phyloP scores from a whole-genome alignment of 768 basidiomycete species.

The Neoboletus magnificus region DNA sequence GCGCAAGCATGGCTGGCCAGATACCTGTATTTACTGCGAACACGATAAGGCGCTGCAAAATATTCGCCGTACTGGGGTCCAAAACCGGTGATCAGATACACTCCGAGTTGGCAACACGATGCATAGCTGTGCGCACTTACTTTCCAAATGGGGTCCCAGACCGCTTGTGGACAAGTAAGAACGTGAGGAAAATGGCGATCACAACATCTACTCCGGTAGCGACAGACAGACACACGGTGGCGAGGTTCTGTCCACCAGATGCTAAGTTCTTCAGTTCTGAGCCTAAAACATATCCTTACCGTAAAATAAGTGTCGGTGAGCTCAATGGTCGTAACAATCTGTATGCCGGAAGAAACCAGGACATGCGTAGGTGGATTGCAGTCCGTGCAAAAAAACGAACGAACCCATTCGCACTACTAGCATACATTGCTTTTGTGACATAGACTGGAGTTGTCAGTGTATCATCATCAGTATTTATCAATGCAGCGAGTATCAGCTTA shows the following conservation, averaged over 20 bases:
- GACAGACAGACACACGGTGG: background rate
- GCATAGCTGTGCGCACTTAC: background rate
- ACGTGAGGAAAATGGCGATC: slow-evolving; percentile 2
- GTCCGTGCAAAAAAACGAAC: background rate
- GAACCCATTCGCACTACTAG: background rate
- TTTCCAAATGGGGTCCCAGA: background rate
- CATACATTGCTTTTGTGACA: background rate
- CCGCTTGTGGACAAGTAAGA: background rate
- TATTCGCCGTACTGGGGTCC: background rate
- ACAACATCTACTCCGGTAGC: background rate
- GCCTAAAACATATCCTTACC: background rate
- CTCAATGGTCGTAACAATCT: background rate
- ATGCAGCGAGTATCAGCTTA: background rate
- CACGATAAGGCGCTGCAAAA: slow-evolving; percentile 9
- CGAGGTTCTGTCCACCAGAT: background rate
- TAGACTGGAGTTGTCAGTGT: background rate
- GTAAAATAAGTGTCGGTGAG: background rate
- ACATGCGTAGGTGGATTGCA: background rate
- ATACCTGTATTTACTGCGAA: slow-evolving; percentile 31
- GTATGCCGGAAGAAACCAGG: background rate
- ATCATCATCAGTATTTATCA: background rate
- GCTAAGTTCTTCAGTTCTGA: background rate
- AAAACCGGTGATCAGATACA: background rate
- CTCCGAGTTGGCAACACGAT: too few relatives aligned
- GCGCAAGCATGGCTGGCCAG: slow-evolving; percentile 47